Base-by-base conservation (phyloP, 139 green algal genomes). In the Choricystis sp. region DNA sequence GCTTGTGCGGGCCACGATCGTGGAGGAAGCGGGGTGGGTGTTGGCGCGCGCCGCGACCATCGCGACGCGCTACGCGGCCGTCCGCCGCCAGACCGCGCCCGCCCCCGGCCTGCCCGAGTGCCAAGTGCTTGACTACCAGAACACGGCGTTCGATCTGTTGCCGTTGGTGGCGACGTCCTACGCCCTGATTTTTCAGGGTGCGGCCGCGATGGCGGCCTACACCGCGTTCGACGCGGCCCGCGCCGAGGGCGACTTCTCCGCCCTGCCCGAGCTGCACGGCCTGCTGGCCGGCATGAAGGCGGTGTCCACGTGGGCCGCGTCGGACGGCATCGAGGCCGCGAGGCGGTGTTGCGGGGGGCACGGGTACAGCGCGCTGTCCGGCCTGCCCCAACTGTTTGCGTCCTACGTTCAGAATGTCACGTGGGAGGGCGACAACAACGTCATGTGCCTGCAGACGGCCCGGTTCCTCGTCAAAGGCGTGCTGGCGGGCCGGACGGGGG, bases 81-180 rank as follows among this genome's bases (percentile, higher is more conserved):
- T 95, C 66, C 72, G 89, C 25, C 71, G 88, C 3, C 89, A 96
- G 77, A 94, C 84, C 2, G 76, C 83, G 3, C 60, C 81, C 4
- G 62, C 28, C 14, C 52, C 75, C 22, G 82, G 83, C 22, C 57
- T 78, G 66, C 66, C 29, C 24, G 87, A 95, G 79, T 66, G 80
- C 63, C 80, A 86, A 71, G 83, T 98, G 28, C 79, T 98, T 31
- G 91, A 98, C 74, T 98, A 98, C 77, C 82, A 94, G 76, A 94
- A 94, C 69, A 78, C 83, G 20, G 67, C 83, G 21, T 49, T 79
- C 64, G 83, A 74, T 24, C 78, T 98, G 66, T 74, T 98, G 63
- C 83, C 87, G 5, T 69, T 94, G 30, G 14, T 97, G 24, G 83
- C 88, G 0, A 59, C 70, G 5, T 67, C 87, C 2, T 98, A 96